These are phyloP conservation scores for Lithospermum erythrorhizon DNA, from an alignment of 257 asterid genomes.

Conservation along the genomic window DNA sequence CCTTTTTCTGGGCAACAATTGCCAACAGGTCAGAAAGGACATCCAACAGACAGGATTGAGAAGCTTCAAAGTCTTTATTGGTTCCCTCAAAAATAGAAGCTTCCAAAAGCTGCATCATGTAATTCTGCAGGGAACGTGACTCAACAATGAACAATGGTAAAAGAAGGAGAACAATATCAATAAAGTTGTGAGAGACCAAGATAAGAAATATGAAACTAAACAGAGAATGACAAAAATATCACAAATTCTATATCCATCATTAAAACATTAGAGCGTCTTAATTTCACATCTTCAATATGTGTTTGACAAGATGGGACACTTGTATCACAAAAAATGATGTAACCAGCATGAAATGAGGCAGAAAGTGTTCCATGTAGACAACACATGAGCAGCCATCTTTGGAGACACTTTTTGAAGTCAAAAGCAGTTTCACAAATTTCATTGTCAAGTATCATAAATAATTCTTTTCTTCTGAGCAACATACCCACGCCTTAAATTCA, in stretches of 20 bases:
- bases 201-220: neutral
- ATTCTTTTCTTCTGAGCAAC: neutral
- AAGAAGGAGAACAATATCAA: conserved; percentile 6
- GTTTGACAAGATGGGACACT: too few species aligned
- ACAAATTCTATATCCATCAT: neutral
- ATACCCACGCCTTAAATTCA: too few species aligned
- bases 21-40: conserved; percentile 43
- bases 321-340: neutral
- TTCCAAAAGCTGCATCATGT: conserved; percentile 62
- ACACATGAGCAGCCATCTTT: neutral
- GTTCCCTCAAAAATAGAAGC: conserved; percentile 47
- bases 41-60: conserved; percentile 29
- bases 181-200: neutral
- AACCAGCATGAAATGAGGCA: neutral
- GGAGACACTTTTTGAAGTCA: neutral
- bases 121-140: conserved; percentile 32
- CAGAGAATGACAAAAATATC: neutral
- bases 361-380: too few species aligned
- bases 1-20: conserved; percentile 33
- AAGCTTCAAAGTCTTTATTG: conserved; percentile 53
- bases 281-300: neutral
- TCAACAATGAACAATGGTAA: conserved; percentile 11
- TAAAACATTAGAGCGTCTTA: neutral
- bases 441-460: too few species aligned
- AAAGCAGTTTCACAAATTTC: too few species aligned